Conservation (phyloP, 805 yeast genomes). For the Saccharomycopsis fibuligera region DNA sequence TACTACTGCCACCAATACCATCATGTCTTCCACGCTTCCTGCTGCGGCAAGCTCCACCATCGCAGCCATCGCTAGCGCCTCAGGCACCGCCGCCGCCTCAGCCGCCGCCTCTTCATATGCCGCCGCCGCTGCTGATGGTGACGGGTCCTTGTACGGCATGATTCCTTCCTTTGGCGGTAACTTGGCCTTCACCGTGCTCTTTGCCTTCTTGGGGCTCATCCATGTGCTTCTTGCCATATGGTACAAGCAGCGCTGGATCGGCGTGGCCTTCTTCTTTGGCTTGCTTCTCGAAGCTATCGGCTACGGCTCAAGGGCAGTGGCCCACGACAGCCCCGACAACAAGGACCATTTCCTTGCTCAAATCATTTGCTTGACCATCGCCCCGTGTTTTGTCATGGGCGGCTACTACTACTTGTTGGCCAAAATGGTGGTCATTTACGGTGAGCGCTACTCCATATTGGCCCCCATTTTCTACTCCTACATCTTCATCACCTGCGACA, state of each 20-base stretch:
- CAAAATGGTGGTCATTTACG: conserved; percentile 57
- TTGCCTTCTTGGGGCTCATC: conserved; percentile 38
- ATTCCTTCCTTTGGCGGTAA: conserved; percentile 42
- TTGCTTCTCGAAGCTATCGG: conserved; percentile 59
- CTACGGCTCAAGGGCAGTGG: conserved; percentile 51
- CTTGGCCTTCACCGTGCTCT: conserved; percentile 46
- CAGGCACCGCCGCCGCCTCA: not conserved
- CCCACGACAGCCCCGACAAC: conserved; percentile 32
- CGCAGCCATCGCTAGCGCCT: not conserved
- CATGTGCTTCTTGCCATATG: conserved; percentile 40
- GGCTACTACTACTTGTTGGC: conserved; percentile 72
- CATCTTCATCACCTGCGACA: conserved; percentile 61
- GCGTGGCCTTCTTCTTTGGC: conserved; percentile 49
- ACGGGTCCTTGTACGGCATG: conserved; percentile 1
- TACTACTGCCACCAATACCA: no score
- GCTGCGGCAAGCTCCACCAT: not conserved
- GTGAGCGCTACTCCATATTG: conserved; percentile 42
- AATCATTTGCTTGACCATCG: conserved; percentile 62
- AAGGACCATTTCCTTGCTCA: conserved; percentile 51
- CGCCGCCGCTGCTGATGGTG: not conserved
- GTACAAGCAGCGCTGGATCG: conserved; percentile 61
- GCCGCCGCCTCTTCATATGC: not conserved
- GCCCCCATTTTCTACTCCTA: conserved; percentile 42
- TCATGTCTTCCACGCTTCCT: not conserved
- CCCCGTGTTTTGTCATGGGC: conserved; percentile 81